A percentile compares a stretch with the other conserved stretches of the same genome.
Conservation (phyloP, 768 basidiomycete genomes). For the Kwoniella shandongensis region DNA sequence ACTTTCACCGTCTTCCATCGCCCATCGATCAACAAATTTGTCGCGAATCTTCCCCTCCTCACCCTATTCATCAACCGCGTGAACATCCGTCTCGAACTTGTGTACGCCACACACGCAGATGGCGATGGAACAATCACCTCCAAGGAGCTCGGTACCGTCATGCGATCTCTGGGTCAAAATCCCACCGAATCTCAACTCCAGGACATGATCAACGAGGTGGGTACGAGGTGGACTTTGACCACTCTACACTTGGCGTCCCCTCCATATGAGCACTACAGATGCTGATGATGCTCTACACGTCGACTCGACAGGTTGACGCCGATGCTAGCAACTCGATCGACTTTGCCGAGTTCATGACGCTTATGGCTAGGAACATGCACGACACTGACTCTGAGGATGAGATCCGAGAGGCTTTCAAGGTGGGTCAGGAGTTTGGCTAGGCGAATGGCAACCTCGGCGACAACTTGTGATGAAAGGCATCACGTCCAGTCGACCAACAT, state of each 20-base stretch:
- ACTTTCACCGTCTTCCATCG: neutral
- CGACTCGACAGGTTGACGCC: conserved; percentile 75
- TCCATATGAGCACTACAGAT: neutral
- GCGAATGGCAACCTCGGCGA: too few species aligned
- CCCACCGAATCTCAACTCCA: conserved; percentile 87
- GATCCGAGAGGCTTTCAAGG: conserved; percentile 94
- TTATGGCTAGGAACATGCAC: conserved; percentile 85
- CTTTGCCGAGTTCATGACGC: conserved; percentile 76
- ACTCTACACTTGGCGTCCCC: neutral
- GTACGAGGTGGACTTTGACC: conserved; percentile 9
- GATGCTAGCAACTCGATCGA: conserved; percentile 87
- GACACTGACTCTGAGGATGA: conserved; percentile 92
- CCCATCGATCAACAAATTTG: too few species aligned
- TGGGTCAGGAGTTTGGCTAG: conserved; percentile 47
- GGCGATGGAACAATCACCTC: conserved; percentile 92
- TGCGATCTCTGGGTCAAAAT: conserved; percentile 90
- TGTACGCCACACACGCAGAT: conserved; percentile 57
- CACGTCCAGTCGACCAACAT: too few species aligned
- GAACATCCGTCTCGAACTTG: neutral
- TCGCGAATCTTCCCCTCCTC: neutral
- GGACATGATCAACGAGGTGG: conserved; percentile 86
- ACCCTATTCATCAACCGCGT: neutral
- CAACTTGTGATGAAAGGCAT: too few species aligned
- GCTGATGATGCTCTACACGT: neutral
- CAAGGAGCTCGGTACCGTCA: conserved; percentile 85